phyloP scores from a whole-genome alignment of 192 early-diverging fungal species.

The Podila epicladia region DNA sequence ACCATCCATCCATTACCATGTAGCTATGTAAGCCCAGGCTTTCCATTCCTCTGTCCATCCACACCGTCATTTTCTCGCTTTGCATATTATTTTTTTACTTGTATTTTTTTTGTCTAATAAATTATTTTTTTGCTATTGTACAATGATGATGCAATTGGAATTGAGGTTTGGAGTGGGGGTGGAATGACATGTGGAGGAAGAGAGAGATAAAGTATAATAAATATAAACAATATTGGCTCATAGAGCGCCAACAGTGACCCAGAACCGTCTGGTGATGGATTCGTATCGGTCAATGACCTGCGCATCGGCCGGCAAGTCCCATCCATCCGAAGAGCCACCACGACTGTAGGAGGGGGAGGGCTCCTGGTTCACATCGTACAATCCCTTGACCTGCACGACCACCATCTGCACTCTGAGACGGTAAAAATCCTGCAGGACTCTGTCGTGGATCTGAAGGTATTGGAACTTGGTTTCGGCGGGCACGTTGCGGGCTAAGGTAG shows the following conservation, averaged over 20 bases:
- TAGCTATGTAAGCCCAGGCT: no score
- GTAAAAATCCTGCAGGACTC: slow-evolving; percentile 27
- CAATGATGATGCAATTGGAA: no score
- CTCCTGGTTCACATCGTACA: neutral
- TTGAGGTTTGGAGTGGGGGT: neutral
- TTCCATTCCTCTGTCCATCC: no score
- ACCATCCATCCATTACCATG: no score
- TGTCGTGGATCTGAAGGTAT: slow-evolving; percentile 28
- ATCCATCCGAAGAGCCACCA: slow-evolving; percentile 8
- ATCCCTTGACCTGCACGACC: slow-evolving; percentile 22
- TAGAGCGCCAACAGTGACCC: slow-evolving; percentile 29
- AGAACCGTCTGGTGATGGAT: slow-evolving; percentile 34
- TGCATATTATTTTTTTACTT: no score
- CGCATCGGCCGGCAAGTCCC: slow-evolving; percentile 29
- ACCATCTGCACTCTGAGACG: slow-evolving; percentile 39
- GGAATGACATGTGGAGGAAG: neutral
- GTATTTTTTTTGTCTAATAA: no score
- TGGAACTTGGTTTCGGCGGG: slow-evolving; percentile 37
- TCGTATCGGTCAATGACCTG: slow-evolving; percentile 42
- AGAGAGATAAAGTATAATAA: neutral
- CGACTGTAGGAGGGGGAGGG: neutral
- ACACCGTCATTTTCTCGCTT: no score
- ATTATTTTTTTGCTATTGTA: no score
- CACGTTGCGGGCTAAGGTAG: slow-evolving; percentile 22
- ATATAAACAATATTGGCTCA: neutral